phyloP scores from a whole-genome alignment of 163 green algal genomes.

The Scenedesmus sp. region DNA sequence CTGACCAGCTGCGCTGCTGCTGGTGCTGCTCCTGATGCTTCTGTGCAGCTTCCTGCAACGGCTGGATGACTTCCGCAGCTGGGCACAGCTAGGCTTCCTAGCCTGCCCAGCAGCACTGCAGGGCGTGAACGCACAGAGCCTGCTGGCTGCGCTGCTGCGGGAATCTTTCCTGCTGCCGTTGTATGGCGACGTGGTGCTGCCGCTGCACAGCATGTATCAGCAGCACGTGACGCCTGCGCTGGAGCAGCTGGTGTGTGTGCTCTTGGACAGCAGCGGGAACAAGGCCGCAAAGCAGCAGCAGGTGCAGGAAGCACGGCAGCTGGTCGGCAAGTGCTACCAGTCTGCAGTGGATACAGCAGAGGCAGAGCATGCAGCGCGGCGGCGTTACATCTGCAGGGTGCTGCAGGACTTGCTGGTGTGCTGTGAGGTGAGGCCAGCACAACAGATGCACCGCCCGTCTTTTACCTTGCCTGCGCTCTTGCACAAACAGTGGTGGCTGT shows the following conservation, averaged over 20 bases:
- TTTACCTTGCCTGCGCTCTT: no score
- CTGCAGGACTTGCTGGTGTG: conserved; percentile 39
- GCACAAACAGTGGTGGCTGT: no score
- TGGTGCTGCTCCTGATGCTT: not conserved
- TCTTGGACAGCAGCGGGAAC: conserved; percentile 27
- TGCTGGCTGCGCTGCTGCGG: conserved; percentile 39
- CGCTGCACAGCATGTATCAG: conserved; percentile 50
- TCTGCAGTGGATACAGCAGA: conserved; percentile 25
- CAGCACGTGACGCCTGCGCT: conserved; percentile 34
- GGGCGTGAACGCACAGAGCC: not conserved
- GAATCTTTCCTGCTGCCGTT: conserved; percentile 47
- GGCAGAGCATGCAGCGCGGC: conserved; percentile 44
- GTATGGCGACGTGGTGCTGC: conserved; percentile 32
- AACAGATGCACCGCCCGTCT: not conserved
- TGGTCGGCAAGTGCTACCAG: conserved; percentile 31
- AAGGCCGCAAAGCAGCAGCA: conserved; percentile 17
- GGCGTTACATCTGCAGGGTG: conserved; percentile 17
- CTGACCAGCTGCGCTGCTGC: not conserved
- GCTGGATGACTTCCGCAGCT: conserved; percentile 41
- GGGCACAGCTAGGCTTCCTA: conserved; percentile 49
- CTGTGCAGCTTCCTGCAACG: conserved; percentile 49
- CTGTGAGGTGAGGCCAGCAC: conserved; percentile 17
- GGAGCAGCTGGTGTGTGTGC: conserved; percentile 32
- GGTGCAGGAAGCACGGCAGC: conserved; percentile 1
- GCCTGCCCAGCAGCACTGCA: conserved; percentile 48